These are phyloP conservation scores for Eimeria falciformis DNA, from an alignment of 169 alveolate species.

Conservation along the genomic window DNA sequence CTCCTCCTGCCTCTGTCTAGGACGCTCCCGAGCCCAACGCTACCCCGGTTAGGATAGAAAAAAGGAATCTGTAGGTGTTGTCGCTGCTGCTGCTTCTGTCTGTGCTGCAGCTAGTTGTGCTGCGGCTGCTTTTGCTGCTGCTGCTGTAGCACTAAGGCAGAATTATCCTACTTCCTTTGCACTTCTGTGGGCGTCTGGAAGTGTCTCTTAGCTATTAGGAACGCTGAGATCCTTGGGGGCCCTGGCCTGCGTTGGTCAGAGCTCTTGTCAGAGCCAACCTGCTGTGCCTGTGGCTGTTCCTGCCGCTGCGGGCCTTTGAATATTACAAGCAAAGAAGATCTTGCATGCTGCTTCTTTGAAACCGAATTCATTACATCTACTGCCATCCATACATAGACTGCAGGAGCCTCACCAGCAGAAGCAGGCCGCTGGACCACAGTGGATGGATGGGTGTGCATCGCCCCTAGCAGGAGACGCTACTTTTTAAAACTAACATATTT, in stretches of 20 bases:
- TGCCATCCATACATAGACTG: not conserved
- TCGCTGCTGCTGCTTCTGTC: not conserved
- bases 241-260: not conserved
- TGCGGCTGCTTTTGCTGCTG: slow-evolving; percentile 51
- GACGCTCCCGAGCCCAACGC: not conserved
- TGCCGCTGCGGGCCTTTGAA: too few species aligned
- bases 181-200: too few species aligned
- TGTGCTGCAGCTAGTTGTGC: not conserved
- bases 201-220: too few species aligned
- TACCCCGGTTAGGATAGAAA: too few species aligned
- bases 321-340: too few species aligned
- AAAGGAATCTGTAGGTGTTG: not conserved
- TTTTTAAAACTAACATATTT: not conserved
- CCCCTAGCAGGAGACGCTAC: not conserved
- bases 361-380: not conserved
- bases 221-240: too few species aligned
- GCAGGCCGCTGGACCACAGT: not conserved
- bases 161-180: too few species aligned
- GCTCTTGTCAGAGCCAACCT: too few species aligned
- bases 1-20: not conserved
- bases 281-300: too few species aligned
- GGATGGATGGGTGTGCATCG: not conserved
- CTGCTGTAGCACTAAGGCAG: slow-evolving; percentile 38
- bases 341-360: not conserved
- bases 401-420: not conserved